phyloP scores from a whole-genome alignment of 73 alveolate genomes.

The Uronychia binucleata region DNA sequence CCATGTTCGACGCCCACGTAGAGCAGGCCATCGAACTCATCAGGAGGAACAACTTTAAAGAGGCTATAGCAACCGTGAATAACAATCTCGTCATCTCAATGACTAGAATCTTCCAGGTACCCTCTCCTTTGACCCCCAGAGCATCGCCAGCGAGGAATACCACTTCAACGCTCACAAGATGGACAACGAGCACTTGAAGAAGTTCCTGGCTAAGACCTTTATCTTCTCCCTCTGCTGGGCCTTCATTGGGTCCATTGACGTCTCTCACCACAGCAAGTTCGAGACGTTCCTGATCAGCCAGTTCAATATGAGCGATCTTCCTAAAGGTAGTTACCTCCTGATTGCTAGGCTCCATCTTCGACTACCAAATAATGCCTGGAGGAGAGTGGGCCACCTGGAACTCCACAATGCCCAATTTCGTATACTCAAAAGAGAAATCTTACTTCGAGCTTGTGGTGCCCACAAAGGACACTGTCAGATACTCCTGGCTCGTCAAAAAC shows the following conservation, averaged over 20 bases:
- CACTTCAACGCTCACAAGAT: conserved; percentile 56
- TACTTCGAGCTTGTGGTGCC: conserved; percentile 85
- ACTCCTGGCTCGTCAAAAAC: conserved; percentile 76
- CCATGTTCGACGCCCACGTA: conserved; percentile 77
- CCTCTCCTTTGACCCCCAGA: not conserved
- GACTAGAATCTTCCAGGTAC: conserved; percentile 67
- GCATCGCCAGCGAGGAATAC: conserved; percentile 58
- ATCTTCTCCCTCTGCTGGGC: conserved; percentile 78
- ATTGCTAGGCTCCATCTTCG: conserved; percentile 59
- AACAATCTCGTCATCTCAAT: conserved; percentile 72
- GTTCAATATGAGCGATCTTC: conserved; percentile 61
- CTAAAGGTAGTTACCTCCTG: conserved; percentile 38
- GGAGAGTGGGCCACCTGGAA: conserved; percentile 51
- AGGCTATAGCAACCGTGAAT: conserved; percentile 84
- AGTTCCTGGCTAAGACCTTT: conserved; percentile 61
- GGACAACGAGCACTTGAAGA: conserved; percentile 68
- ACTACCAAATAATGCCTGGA: conserved; percentile 42
- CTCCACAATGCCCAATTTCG: conserved; percentile 57
- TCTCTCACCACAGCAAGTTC: conserved; percentile 60
- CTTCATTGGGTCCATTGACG: conserved; percentile 66
- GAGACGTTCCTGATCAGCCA: conserved; percentile 65
- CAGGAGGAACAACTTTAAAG: conserved; percentile 74
- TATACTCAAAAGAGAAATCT: conserved; percentile 71
- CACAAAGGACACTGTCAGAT: conserved; percentile 89
- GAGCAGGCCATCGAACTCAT: conserved; percentile 78